Evolutionary conservation across 176 grass and related monocot genomes (phyloP), one percentile per base, ranked within the genome.

Genomic region (Miscanthus lutarioriparius): DNA sequence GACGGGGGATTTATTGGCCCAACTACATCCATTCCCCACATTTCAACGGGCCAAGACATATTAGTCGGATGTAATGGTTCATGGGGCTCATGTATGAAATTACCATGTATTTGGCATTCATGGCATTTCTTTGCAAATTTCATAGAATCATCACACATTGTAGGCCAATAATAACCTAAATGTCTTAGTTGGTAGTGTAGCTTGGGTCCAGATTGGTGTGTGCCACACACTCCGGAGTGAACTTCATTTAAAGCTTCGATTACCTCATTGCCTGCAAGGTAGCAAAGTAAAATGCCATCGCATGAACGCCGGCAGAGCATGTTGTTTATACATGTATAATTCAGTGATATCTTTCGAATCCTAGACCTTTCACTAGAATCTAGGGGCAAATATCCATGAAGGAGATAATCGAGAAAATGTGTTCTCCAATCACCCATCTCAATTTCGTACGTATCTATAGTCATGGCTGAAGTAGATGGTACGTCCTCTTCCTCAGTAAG

Each of bases 31-130:
- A 44, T 82, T 0, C 68, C 80, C 69, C 80, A 83, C 53, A 73
- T 83, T 64, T 83, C 39, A 4, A 83, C 47, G 11, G 70, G 39
- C 81, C 70, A 83, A 0, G 70, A 74, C 40, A 75, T 65, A 2
- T 49, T 64, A 0, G 26, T 75, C 0, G 39, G 56, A 30, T 83
- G 70, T 0, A 83, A 19, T 2, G 81, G 39, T 1, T 83, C 81
- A 22, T 72, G 80, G 0, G 66, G n/a, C 0, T 82, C 66, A 7
- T 64, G 40, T n/a, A 83, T 65, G 2, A 74, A 83, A 8, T 83
- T 41, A 17, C 9, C 81, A 4, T 75, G 70, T 35, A 74, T 32
- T 15, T 81, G 47, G 0, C 45, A 81, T 0, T 81, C 19, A 2
- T 81, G 79, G 17, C 45, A 70, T 16, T 1, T 81, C 4, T 81